A percentile compares a stretch with the other conserved stretches of the same genome.
phyloP scores from a whole-genome alignment of 2,329 filamentous ascomycete species.

The Diaporthe caulivora region DNA sequence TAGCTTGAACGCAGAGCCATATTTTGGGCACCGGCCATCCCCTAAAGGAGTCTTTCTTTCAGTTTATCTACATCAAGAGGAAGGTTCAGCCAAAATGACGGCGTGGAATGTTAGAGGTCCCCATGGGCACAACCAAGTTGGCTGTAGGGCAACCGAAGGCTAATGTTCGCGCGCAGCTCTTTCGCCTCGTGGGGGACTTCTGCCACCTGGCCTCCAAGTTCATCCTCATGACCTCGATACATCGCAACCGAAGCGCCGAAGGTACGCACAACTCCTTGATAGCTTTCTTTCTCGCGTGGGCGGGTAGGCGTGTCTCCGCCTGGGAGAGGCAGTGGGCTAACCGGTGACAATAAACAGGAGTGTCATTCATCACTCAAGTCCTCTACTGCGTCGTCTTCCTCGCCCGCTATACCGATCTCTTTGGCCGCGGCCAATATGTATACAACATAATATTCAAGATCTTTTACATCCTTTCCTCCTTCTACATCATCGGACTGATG shows the following conservation, averaged over 20 bases:
- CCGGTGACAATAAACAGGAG: slow-evolving; percentile 64
- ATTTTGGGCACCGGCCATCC: neutral
- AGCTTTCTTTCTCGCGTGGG: neutral
- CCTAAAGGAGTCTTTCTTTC: neutral
- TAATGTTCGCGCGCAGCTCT: slow-evolving; percentile 56
- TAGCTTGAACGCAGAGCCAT: slow-evolving; percentile 2
- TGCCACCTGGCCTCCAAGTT: slow-evolving; percentile 89
- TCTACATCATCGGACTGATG: slow-evolving; percentile 92
- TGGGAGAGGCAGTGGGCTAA: slow-evolving; percentile 34
- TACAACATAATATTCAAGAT: slow-evolving; percentile 91
- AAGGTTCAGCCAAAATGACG: slow-evolving; percentile 30
- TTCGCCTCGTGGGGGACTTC: slow-evolving; percentile 86
- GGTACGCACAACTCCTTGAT: slow-evolving; percentile 58
- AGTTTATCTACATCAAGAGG: neutral
- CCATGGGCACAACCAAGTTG: neutral
- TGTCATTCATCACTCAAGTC: slow-evolving; percentile 91
- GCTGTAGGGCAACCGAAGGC: neutral
- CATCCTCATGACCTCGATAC: slow-evolving; percentile 91
- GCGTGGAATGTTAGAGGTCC: slow-evolving; percentile 43
- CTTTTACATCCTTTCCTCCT: slow-evolving; percentile 85
- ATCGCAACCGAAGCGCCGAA: slow-evolving; percentile 88
- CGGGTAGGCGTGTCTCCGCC: slow-evolving; percentile 1
- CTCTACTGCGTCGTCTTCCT: slow-evolving; percentile 90
- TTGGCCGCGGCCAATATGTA: slow-evolving; percentile 60
- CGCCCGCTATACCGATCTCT: slow-evolving; percentile 88